Evolutionary conservation across 352 stramenopile species (phyloP).

Genomic region (Pythium oligandrum): DNA sequence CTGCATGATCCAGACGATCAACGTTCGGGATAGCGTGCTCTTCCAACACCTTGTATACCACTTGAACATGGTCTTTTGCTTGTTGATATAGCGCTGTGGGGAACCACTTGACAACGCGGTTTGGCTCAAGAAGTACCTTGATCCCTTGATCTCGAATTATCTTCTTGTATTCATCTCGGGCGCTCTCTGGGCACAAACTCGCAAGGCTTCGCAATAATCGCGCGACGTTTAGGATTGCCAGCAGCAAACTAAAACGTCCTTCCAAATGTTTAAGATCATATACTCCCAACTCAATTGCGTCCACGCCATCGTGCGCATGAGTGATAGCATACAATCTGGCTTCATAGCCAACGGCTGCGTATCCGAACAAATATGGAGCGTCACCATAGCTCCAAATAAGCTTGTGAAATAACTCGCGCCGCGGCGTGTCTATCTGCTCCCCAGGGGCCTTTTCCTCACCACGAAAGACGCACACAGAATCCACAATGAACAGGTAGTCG

Average conservation of each 20-base stretch:
- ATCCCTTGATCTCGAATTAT: conserved; percentile 9
- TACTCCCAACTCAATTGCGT: conserved; percentile 14
- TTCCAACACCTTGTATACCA: conserved; percentile 22
- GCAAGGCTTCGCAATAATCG: conserved; percentile 24
- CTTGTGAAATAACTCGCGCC: conserved; percentile 19
- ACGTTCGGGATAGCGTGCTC: conserved; percentile 15
- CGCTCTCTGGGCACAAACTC: conserved; percentile 22
- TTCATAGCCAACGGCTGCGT: conserved; percentile 27
- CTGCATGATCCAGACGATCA: conserved; percentile 12
- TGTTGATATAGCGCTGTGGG: conserved; percentile 7
- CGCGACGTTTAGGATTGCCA: conserved; percentile 25
- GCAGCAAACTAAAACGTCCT: conserved; percentile 17
- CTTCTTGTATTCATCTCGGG: conserved; percentile 21
- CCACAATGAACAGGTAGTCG: conserved; percentile 19
- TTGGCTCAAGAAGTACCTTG: conserved; percentile 22
- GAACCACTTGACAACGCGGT: conserved; percentile 20
- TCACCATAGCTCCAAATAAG: conserved; percentile 27
- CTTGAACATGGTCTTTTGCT: conserved; percentile 14
- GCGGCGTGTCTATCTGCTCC: conserved; percentile 16
- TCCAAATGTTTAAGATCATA: conserved; percentile 13
- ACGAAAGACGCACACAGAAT: conserved; percentile 9
- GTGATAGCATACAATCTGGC: conserved; percentile 19
- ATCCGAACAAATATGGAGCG: conserved; percentile 31
- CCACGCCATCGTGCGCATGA: conserved; percentile 6
- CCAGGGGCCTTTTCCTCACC: conserved; percentile 11